Percentiles rank a stretch among this genome's conserved stretches.
Evolutionary conservation across 1,139 yeast species (phyloP).

Genomic region (Groenewaldozyma auringiensis): DNA sequence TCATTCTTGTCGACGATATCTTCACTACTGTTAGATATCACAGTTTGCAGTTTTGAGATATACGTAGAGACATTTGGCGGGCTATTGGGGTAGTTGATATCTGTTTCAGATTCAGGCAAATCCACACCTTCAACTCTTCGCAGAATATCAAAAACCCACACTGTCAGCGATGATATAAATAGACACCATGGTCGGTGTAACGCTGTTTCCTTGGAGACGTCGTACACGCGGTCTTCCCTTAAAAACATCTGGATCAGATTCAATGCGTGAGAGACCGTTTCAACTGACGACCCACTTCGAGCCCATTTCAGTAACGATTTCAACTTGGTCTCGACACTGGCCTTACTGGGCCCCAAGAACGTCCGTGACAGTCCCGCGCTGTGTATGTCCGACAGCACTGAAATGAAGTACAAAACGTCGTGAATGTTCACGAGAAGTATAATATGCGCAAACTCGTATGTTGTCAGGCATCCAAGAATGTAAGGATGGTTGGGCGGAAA

Average conservation of each 20-base stretch:
- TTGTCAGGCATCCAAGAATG: constrained; percentile 22
- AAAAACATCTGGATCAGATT: constrained; percentile 23
- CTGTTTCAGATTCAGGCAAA: background rate
- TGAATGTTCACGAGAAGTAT: constrained; percentile 18
- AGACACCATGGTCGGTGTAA: constrained; percentile 24
- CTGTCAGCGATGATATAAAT: constrained; percentile 19
- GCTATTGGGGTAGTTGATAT: background rate
- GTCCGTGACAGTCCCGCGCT: background rate
- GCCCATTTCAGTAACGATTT: background rate
- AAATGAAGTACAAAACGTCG: constrained; percentile 14
- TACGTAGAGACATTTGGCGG: background rate
- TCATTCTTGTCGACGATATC: constrained; percentile 7
- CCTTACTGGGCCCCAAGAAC: background rate
- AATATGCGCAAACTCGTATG: constrained; percentile 23
- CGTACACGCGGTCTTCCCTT: constrained; percentile 18
- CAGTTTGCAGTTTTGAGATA: background rate
- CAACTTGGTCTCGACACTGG: background rate
- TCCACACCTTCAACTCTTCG: background rate
- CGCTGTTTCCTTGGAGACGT: constrained; percentile 22
- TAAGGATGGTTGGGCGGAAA: constrained; percentile 23
- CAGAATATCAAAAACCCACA: constrained; percentile 20
- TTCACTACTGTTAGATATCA: background rate
- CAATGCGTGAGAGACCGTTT: constrained; percentile 21
- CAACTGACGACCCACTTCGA: background rate
- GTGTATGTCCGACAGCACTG: constrained; percentile 9